Base-by-base conservation (phyloP, 1,139 yeast genomes). In the Suhomyces ambrosiae region DNA sequence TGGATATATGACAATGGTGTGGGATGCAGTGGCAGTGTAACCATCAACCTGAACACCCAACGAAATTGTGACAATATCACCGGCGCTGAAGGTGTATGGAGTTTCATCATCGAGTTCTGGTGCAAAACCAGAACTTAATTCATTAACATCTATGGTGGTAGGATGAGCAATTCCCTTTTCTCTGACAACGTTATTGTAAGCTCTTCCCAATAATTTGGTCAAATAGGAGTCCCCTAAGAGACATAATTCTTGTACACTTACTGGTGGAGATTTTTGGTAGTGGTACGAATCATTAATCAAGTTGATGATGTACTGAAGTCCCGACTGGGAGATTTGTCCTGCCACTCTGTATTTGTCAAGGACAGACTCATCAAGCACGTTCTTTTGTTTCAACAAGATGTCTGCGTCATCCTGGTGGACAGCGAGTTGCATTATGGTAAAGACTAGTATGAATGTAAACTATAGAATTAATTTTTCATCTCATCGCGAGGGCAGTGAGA, bases 21-120 rank as follows among this genome's bases (percentile, higher is more conserved):
- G 98, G 21, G 95, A 79, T 6, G 79, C 81, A 56, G 81, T 80
- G 4, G 96, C 83, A 12, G 97, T 86, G 65, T 90, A 92, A 34
- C 98, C 98, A 61, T 92, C 98, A 50, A 92, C 79, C 48, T 92
- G 97, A 42, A 86, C 90, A 32, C 97, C 97, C 26, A 89, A 71
- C 15, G 85, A 71, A 40, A 92, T 76, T 42, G 92, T 89, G 27
- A 86, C 88, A 34, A 90, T 71, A 59, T 92, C 97, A 36, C 97
- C 97, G 23, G 80, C 80, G 40, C 70, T 65, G 54, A 86, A 79
- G 30, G 64, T 61, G 45, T 74, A 68, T 42, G 70, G 68, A 12
- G 76, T 50, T 28, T 64, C 70, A 50, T 86, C 95, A 52, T 79
- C 88, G 37, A 84, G 63, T 61, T 89, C 97, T 32, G 98, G 98